Conservation (phyloP, 805 yeast genomes). For the Ascoidea rubescens region DNA sequence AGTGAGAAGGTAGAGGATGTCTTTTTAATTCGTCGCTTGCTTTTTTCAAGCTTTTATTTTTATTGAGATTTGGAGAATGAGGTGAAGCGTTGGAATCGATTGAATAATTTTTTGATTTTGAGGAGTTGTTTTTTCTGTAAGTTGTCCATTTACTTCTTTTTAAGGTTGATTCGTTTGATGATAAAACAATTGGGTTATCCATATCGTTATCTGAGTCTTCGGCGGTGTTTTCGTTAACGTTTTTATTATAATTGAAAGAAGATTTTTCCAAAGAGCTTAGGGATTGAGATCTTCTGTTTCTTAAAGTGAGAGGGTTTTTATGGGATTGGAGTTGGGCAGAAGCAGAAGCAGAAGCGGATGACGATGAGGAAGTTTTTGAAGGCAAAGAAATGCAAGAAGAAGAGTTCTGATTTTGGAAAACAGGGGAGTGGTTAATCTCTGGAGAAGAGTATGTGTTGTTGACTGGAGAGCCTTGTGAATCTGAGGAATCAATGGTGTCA, state of each 20-base stretch:
- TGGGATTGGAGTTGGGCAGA: not conserved
- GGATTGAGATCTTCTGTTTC: not conserved
- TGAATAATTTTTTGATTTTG: not conserved
- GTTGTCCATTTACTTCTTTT: conserved; percentile 38
- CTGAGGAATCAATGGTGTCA: not conserved
- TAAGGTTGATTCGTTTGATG: conserved; percentile 15
- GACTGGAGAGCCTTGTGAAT: not conserved
- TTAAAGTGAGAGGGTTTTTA: not conserved
- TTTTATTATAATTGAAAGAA: not conserved
- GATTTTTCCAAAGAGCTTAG: not conserved
- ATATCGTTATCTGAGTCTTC: not conserved
- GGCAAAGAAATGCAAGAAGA: not conserved
- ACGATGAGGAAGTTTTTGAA: not conserved
- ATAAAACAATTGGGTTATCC: not conserved
- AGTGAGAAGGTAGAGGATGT: conserved; percentile 8
- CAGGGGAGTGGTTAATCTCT: not conserved
- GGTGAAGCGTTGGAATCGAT: not conserved
- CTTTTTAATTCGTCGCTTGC: conserved; percentile 6
- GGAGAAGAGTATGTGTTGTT: not conserved
- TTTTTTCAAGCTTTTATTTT: not conserved
- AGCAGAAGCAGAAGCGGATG: not conserved
- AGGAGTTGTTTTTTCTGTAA: conserved; percentile 25
- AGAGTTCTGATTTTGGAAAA: too few relatives aligned
- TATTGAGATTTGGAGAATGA: not conserved
- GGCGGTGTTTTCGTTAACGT: not conserved